Conservation (phyloP, 495 filamentous ascomycete genomes). For the Hypoxylon fragiforme region DNA sequence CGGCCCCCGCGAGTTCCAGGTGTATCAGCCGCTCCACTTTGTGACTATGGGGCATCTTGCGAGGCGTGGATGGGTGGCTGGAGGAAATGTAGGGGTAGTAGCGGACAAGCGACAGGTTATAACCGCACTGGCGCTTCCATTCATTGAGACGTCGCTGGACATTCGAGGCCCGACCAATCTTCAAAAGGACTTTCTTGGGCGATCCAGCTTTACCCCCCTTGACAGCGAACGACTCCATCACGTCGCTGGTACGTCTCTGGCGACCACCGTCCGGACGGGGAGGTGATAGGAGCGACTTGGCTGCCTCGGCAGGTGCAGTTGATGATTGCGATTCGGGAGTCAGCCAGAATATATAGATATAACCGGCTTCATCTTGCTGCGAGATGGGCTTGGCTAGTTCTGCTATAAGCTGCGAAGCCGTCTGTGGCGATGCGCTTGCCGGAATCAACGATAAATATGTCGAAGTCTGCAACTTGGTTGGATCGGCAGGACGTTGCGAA, state of each 20-base stretch:
- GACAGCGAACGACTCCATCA: conserved; percentile 60
- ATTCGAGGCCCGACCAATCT: conserved; percentile 90
- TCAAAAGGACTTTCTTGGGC: conserved; percentile 69
- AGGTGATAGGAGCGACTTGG: conserved; percentile 59
- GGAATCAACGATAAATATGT: conserved; percentile 72
- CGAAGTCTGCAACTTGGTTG: conserved; percentile 49
- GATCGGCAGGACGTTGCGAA: conserved; percentile 39
- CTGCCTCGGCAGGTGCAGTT: conserved; percentile 59
- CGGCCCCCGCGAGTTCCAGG: conserved; percentile 74
- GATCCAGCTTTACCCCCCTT: conserved; percentile 31
- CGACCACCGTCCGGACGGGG: conserved; percentile 48
- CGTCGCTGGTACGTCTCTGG: conserved; percentile 65
- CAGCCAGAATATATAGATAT: conserved; percentile 98
- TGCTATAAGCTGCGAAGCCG: conserved; percentile 64
- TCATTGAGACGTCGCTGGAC: conserved; percentile 89
- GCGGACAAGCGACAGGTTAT: conserved; percentile 80
- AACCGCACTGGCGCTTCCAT: conserved; percentile 90
- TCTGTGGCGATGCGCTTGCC: conserved; percentile 60
- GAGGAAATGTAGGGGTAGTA: conserved; percentile 87
- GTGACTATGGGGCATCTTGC: conserved; percentile 85
- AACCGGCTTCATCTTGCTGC: conserved; percentile 77
- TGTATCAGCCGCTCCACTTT: conserved; percentile 91
- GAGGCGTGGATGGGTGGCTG: conserved; percentile 38
- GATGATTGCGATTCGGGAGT: conserved; percentile 57
- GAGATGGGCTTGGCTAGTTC: conserved; percentile 86